phyloP scores from a whole-genome alignment of 2,329 filamentous ascomycete genomes.

The Cadophora malorum region DNA sequence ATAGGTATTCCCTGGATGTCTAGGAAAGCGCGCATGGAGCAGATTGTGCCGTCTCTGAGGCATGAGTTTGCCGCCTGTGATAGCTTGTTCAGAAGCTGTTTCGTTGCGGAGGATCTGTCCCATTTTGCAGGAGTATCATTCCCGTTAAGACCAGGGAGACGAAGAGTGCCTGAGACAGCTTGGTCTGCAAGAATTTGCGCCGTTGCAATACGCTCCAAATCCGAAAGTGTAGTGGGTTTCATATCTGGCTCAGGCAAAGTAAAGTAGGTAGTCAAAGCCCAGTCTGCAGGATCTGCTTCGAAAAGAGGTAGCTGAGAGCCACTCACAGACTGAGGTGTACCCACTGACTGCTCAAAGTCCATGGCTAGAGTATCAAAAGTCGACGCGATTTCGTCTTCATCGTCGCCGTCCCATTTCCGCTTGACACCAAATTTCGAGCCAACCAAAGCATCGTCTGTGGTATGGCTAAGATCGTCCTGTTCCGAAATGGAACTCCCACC shows the following conservation, averaged over 20 bases:
- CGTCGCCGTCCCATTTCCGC: slow-evolving; percentile 42
- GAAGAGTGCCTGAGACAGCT: slow-evolving; percentile 59
- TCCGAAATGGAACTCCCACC: slow-evolving; percentile 59
- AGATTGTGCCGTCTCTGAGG: slow-evolving; percentile 51
- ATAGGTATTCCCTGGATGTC: slow-evolving; percentile 65
- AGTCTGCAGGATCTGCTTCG: slow-evolving; percentile 45
- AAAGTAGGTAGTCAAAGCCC: slow-evolving; percentile 61
- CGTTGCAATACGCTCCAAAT: slow-evolving; percentile 68
- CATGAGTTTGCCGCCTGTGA: slow-evolving; percentile 52
- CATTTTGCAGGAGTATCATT: slow-evolving; percentile 15
- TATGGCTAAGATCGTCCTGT: slow-evolving; percentile 59
- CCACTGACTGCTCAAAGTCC: slow-evolving; percentile 39
- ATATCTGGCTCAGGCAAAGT: slow-evolving; percentile 61
- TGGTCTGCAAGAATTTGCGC: slow-evolving; percentile 78
- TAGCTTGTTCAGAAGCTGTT: slow-evolving; percentile 51
- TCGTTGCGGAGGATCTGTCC: slow-evolving; percentile 38
- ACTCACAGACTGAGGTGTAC: slow-evolving; percentile 39
- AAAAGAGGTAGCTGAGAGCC: slow-evolving; percentile 40
- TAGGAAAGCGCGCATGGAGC: slow-evolving; percentile 56
- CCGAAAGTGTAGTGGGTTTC: slow-evolving; percentile 46
- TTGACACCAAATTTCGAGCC: slow-evolving; percentile 53
- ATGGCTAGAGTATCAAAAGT: slow-evolving; percentile 43
- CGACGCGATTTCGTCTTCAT: slow-evolving; percentile 41
- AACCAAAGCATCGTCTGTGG: slow-evolving; percentile 56
- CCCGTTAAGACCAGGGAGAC: slow-evolving; percentile 35